These are phyloP conservation scores for Tulasnella sp. DNA, from an alignment of 768 basidiomycete species.

Conservation along the genomic window DNA sequence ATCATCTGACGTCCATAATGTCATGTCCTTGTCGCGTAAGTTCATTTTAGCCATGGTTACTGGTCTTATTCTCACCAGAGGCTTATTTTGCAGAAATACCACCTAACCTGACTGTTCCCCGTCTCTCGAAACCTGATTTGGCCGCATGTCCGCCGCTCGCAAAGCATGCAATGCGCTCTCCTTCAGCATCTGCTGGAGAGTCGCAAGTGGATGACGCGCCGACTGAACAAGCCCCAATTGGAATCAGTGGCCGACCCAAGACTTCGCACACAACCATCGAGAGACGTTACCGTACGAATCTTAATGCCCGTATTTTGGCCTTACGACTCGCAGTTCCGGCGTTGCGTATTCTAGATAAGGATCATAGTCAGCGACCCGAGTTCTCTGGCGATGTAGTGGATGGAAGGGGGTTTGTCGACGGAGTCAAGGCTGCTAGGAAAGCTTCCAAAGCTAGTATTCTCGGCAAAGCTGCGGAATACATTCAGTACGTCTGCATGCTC, in stretches of 20 bases:
- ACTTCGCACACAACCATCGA: constrained; percentile 87
- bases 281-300: constrained; percentile 76
- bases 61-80: neutral
- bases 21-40: neutral
- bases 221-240: neutral
- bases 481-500: constrained; percentile 35
- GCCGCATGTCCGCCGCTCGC: constrained; percentile 7
- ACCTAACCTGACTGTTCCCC: neutral
- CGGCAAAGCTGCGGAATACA: constrained; percentile 86
- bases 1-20: neutral
- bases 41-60: neutral
- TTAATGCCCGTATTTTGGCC: constrained; percentile 76
- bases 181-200: neutral
- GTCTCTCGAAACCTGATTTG: constrained; percentile 1
- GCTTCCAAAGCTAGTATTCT: constrained; percentile 86
- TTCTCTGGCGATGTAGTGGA: constrained; percentile 50
- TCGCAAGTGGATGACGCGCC: neutral
- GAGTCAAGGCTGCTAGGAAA: constrained; percentile 85
- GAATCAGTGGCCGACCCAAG: constrained; percentile 43
- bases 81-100: neutral
- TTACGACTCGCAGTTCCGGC: constrained; percentile 76
- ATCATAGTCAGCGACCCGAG: constrained; percentile 20
- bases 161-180: neutral
- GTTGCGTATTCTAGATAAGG: constrained; percentile 62
- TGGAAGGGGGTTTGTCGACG: constrained; percentile 77